Conservation (phyloP, 768 basidiomycete genomes). For the Hygrocybe coccinea region DNA sequence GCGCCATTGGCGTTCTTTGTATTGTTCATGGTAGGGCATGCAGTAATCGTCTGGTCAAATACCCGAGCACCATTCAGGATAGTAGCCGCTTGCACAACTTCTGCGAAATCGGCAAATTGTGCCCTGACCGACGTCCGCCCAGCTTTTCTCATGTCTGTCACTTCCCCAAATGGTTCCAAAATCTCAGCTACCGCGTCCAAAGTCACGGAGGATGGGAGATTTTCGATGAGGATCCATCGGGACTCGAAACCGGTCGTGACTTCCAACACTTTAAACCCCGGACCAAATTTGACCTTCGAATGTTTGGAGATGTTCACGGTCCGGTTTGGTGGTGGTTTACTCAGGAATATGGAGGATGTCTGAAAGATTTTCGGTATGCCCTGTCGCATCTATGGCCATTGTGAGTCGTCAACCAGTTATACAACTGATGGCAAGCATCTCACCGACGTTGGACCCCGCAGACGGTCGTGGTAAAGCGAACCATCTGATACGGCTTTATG, state of each 20-base stretch:
- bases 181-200: conserved; percentile 33
- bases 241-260: conserved; percentile 68
- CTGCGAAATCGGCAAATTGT: conserved; percentile 43
- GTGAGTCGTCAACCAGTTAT: no score
- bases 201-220: conserved; percentile 40
- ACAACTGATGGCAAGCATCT: no score
- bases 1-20: conserved; percentile 31
- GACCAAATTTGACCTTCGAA: conserved; percentile 49
- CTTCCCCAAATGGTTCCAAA: conserved; percentile 44
- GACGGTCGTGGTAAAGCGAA: no score
- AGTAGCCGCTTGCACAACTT: conserved; percentile 50
- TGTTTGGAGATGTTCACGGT: conserved; percentile 44
- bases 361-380: neutral
- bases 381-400: neutral
- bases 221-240: conserved; percentile 50
- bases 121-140: conserved; percentile 32
- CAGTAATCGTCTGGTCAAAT: conserved; percentile 38
- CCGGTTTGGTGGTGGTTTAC: neutral
- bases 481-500: no score
- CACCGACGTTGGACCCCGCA: no score
- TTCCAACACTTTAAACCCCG: conserved; percentile 56
- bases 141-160: conserved; percentile 36
- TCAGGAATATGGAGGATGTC: neutral
- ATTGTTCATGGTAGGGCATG: conserved; percentile 44
- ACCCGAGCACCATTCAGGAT: conserved; percentile 45